Evolutionary conservation across 2,329 filamentous ascomycete genomes (phyloP), one percentile per base, ranked within the genome.

Genomic region (Aspergillus costaricaensis): DNA sequence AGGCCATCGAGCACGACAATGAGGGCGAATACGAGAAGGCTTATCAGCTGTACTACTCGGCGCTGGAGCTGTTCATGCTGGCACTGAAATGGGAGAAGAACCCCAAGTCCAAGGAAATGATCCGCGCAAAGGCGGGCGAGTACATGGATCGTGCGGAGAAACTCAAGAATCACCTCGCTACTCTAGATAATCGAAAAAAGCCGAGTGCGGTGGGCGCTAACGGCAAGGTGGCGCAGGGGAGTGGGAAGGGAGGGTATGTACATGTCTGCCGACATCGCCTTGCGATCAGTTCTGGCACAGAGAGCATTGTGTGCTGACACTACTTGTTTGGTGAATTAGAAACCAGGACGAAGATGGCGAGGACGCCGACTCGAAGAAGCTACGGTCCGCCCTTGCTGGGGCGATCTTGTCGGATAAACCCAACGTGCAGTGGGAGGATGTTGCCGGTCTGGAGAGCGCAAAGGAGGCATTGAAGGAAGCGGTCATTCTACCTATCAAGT

Each of bases 21-120:
- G 90, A 91, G 49, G 93, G 92, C 75, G 92, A 98, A 76, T 99
- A 99, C 80, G 92, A 97, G 72, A 94, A 96, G 78, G 95, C 95
- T 59, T 98, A 98, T 77, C 91, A 96, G 75, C 85, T 90, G 65
- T 99, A 99, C 86, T 97, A 96, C 82, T 89, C 92, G 68, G 89
- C 94, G 55, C 90, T 99, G 69, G 94, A 99, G 80, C 87, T 98
- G 60, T 99, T 98, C 83, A 96, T 99, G 91, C 90, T 98, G 63
- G 95, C 95, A 36, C 85, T 99, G 62, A 99, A 99, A 83, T 99
- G 94, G 94, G 95, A 99, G 82, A 99, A 98, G 86, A 98, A 97
- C 81, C 88, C 91, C 65, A 94, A 93, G 70, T 93, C 92, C 65
- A 98, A 98, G 83, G 92, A 96, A 75, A 96, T 96, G 86, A 97